Base-by-base conservation (phyloP, 768 basidiomycete species). In the Suillus spraguei region DNA sequence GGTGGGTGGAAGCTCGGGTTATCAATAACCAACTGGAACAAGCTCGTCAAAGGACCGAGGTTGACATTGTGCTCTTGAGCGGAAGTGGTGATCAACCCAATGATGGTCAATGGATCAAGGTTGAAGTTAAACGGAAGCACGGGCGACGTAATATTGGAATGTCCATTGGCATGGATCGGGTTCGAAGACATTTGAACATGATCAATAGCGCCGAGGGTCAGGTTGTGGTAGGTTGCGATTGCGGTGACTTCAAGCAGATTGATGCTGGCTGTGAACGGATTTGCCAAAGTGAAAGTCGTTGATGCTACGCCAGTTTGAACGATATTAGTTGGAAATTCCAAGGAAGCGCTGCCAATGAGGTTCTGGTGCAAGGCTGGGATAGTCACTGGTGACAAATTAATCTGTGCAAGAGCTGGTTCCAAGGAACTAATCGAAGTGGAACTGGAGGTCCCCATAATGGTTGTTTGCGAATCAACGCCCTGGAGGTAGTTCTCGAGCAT, bases 251-350 rank as follows among this genome's bases (percentile, higher is more conserved):
- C 71, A n/a, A 88, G 70, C 17, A 92, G 72, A 70, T 86, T 88
- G 71, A 92, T 84, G 69, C 84, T 84, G 20, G 90, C 88, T 0
- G 88, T 90, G 75, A 92, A 92, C 0, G 89, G 89, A 68, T 92
- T 89, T 22, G 79, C 76, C 35, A 92, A 78, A 0, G 75, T 79
- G 69, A 91, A 89, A 1, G 83, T 75, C 5, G 84, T 77, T n/a
- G 80, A 79, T 2, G 88, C 87, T 22, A 87, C 71, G 14, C 86
- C 87, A 1, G 85, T 90, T 65, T 81, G 74, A 20, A 82, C 84
- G 52, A 91, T 87, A 67, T 91, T 75, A 13, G 76, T 74, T 2
- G 89, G 88, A 77, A 92, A 88, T 24, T 80, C 76, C 38, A 92
- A 77, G 1, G 82, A 80, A 1, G 85, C 82, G 32, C 79, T 80